phyloP scores from a whole-genome alignment of 2,329 filamentous ascomycete genomes.

The Apiospora koreana region DNA sequence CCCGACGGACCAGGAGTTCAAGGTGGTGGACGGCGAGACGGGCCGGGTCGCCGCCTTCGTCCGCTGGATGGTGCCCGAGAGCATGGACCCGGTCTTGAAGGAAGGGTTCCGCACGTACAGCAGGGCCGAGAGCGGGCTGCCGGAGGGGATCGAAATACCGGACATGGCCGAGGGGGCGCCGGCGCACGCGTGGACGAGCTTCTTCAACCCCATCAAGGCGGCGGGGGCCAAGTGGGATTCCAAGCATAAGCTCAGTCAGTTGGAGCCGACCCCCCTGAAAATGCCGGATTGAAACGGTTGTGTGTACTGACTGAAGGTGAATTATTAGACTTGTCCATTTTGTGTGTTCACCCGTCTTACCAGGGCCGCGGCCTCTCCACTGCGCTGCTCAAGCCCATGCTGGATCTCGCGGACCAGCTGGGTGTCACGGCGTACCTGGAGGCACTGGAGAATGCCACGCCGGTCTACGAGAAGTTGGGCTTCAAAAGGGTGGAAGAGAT shows the following conservation, averaged over 20 bases:
- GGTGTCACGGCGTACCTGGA: conserved; percentile 16
- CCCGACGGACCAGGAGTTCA: conserved; percentile 27
- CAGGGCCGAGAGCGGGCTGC: conserved; percentile 16
- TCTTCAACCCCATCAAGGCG: conserved; percentile 21
- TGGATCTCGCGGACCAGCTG: conserved; percentile 14
- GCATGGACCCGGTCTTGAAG: conserved; percentile 19
- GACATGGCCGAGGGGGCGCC: conserved; percentile 9
- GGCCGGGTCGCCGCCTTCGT: conserved; percentile 26
- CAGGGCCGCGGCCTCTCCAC: conserved; percentile 13
- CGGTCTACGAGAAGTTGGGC: conserved; percentile 14
- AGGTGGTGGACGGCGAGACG: conserved; percentile 25
- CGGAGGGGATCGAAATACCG: not conserved
- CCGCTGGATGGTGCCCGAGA: conserved; percentile 26
- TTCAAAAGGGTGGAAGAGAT: conserved; percentile 16
- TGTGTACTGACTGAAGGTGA: not conserved
- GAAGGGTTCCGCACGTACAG: conserved; percentile 25
- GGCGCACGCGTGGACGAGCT: conserved; percentile 21
- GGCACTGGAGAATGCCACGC: conserved; percentile 14
- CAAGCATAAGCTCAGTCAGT: conserved; percentile 28
- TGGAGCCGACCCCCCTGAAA: not conserved
- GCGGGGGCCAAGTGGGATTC: conserved; percentile 28
- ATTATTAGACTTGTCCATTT: conserved; percentile 11
- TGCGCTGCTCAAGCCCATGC: conserved; percentile 12
- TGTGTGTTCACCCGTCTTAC: conserved; percentile 15
- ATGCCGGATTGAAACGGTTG: not conserved